Percentiles rank a stretch among this genome's conserved stretches.
phyloP scores from a whole-genome alignment of 306 rosid genomes.

The Cucurbita maxima region DNA sequence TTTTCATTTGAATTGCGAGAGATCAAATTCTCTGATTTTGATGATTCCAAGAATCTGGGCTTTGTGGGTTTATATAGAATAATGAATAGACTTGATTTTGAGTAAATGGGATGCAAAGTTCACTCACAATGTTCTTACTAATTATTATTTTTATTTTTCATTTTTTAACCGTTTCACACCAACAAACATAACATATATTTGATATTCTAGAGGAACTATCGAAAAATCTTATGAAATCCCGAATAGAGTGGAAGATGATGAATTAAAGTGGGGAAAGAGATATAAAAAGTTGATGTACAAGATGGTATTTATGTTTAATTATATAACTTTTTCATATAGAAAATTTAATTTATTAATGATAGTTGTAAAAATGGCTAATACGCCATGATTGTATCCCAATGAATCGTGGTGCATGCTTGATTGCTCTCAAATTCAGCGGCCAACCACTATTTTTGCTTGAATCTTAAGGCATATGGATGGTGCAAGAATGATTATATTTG shows the following conservation, averaged over 20 bases:
- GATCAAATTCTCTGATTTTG: not conserved
- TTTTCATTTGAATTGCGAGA: slow-evolving; percentile 9
- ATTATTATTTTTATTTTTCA: too few species aligned
- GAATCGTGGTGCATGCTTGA: not conserved
- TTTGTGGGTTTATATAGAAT: slow-evolving; percentile 1
- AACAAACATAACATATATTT: too few species aligned
- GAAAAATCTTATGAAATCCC: too few species aligned
- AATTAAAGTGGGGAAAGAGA: too few species aligned
- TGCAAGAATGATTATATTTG: not conserved
- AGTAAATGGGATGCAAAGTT: too few species aligned
- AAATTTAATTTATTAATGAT: not conserved
- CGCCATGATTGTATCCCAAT: not conserved
- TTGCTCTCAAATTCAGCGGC: not conserved
- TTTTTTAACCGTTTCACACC: too few species aligned
- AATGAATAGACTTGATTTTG: not conserved
- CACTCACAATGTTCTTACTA: too few species aligned
- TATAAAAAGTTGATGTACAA: not conserved
- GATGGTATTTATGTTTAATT: not conserved
- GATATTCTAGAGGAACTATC: too few species aligned
- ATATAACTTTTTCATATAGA: not conserved
- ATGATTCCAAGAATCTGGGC: not conserved
- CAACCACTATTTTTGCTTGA: not conserved
- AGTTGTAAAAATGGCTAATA: not conserved
- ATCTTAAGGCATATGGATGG: not conserved
- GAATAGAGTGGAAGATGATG: too few species aligned